Base-by-base conservation (phyloP, 169 alveolate species). In the Babesia microti region DNA sequence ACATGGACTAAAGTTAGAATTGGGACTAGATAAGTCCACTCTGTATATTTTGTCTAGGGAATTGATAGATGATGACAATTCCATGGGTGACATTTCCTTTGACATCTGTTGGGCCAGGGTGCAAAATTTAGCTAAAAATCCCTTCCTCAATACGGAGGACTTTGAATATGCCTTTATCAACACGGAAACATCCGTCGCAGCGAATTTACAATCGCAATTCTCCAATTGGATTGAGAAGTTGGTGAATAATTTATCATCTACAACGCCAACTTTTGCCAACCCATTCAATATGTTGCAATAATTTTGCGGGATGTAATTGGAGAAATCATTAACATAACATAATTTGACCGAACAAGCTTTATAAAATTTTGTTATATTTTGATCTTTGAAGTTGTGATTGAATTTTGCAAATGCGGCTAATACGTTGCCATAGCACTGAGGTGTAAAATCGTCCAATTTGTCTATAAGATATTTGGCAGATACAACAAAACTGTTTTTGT, bases 371-470 rank as follows among this genome's bases (percentile, higher is more conserved):
- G 33, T 0, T 35, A 65, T 0, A 6, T 18, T 33, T 26, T 26
- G 29, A 3, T 3, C 26, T 22, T 23, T 22, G 5, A 65, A 22
- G 14, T 21, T 27, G 9, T 7, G n/a, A 12, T 36, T 21, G 56
- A 65, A 65, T 6, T 65, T 34, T 42, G 68, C 35, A 12, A 41
- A 43, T 5, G 76, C 73, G 4, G 58, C 23, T 23, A 65, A 40
- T 4, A 58, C 44, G 48, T 65, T 65, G n/a, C 63, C 76, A 7
- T 54, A 40, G 33, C 76, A 65, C 28, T 65, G 76, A 11, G 76
- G 76, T 1, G 76, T 65, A 68, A 65, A 54, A 12, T 37, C 57
- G 0, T 30, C 40, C 4, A 44, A 19, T 14, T 15, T 3, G 4
- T 28, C n/a, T n/a, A 39, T 44, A 2, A 65, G 60, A 15, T 55